Conservation (phyloP, 23 red algal species). For the Gracilaria domingensis region DNA sequence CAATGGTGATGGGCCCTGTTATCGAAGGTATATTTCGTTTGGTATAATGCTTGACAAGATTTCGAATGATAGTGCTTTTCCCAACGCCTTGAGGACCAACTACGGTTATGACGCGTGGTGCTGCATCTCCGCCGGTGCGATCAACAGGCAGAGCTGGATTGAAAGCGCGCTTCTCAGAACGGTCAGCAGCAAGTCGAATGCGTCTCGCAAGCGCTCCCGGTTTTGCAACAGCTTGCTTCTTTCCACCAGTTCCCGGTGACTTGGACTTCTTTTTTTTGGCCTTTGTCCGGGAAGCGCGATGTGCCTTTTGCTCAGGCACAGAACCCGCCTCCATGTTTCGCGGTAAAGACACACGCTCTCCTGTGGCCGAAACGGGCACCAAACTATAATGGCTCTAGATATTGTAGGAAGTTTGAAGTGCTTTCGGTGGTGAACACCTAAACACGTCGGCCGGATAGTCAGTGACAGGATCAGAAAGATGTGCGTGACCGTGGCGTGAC, state of each 20-base stretch:
- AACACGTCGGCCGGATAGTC: no score
- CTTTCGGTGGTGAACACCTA: no score
- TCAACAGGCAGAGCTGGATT: constrained; percentile 68
- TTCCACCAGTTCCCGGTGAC: constrained; percentile 37
- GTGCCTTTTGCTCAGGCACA: constrained; percentile 62
- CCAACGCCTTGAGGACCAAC: constrained; percentile 87
- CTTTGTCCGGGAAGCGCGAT: constrained; percentile 65
- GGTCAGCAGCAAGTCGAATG: constrained; percentile 66
- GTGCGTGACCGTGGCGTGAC: no score
- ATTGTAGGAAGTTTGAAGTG: not conserved
- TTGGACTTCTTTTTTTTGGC: constrained; percentile 45
- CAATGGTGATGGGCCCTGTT: constrained; percentile 88
- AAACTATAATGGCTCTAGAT: no score
- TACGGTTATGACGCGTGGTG: constrained; percentile 92
- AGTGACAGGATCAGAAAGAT: no score
- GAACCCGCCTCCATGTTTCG: constrained; percentile 59
- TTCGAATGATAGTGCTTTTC: constrained; percentile 92
- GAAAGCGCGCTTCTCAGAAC: constrained; percentile 73
- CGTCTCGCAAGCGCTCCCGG: constrained; percentile 75
- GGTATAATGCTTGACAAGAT: constrained; percentile 91
- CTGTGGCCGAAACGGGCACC: not conserved
- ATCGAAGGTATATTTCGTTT: constrained; percentile 73
- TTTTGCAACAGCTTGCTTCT: constrained; percentile 64
- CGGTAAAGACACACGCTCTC: not conserved
- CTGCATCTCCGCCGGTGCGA: constrained; percentile 58